Percentiles rank a stretch among this genome's conserved stretches.
Evolutionary conservation across 192 early-diverging fungal species (phyloP).

Genomic region (Coemansia sp.): DNA sequence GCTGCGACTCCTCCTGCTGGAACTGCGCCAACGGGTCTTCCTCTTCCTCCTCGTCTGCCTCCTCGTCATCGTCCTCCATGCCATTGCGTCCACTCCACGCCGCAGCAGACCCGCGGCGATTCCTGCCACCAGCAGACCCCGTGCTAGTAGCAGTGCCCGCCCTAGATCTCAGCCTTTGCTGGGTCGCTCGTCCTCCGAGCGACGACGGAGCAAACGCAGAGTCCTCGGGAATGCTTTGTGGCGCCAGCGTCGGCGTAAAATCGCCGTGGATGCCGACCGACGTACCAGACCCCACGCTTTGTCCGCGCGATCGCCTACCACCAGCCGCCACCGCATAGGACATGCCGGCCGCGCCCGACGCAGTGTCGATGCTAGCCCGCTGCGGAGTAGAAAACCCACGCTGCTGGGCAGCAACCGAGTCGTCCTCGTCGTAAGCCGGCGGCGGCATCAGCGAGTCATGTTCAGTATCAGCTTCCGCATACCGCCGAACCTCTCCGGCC

Average conservation of each 20-base stretch:
- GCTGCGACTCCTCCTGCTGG: constrained; percentile 54
- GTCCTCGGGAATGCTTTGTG: constrained; percentile 24
- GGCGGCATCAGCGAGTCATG: not conserved
- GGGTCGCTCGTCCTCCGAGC: not conserved
- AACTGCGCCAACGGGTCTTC: constrained; percentile 55
- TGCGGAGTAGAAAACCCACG: constrained; percentile 45
- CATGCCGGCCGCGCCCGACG: constrained; percentile 13
- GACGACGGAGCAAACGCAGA: constrained; percentile 6
- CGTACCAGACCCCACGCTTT: constrained; percentile 38
- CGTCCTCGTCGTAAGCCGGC: constrained; percentile 8
- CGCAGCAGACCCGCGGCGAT: constrained; percentile 10
- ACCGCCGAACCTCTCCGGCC: not conserved
- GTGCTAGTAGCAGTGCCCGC: constrained; percentile 43
- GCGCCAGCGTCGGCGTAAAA: constrained; percentile 47
- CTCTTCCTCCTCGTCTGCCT: not conserved
- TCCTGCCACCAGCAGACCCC: constrained; percentile 12
- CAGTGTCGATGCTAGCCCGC: constrained; percentile 37
- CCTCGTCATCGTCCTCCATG: constrained; percentile 1
- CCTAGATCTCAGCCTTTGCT: constrained; percentile 24
- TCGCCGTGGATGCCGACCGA: constrained; percentile 31
- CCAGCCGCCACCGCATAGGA: constrained; percentile 3
- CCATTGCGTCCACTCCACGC: constrained; percentile 6
- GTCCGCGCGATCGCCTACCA: constrained; percentile 38
- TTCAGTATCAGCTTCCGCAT: not conserved
- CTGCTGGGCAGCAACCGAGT: constrained; percentile 18